Percentiles rank a stretch among this genome's conserved stretches.
These are phyloP conservation scores for Quercus variabilis DNA, from an alignment of 306 rosid species.

Conservation along the genomic window DNA sequence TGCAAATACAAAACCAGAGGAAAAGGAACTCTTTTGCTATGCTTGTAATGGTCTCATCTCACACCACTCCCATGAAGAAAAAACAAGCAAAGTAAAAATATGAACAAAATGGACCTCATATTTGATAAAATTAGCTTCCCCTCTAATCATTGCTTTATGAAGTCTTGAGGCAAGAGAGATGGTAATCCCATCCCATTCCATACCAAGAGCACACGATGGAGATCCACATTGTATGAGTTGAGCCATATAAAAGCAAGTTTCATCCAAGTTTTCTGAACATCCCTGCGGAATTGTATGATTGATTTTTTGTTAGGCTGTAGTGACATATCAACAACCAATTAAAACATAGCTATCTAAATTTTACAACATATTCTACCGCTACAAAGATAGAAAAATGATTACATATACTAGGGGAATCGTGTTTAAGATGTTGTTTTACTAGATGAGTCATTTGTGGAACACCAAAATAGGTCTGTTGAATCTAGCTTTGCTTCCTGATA, in stretches of 20 bases:
- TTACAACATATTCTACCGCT: background rate
- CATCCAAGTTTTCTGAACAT: constrained; percentile 1
- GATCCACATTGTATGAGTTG: background rate
- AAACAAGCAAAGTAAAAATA: background rate
- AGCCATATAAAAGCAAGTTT: background rate
- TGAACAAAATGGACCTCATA: background rate
- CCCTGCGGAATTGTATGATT: background rate
- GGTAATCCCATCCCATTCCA: background rate
- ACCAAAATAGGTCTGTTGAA: constrained; percentile 80
- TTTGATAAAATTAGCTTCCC: background rate
- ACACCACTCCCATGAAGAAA: background rate
- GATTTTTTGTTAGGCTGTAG: background rate
- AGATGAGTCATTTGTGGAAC: constrained; percentile 49
- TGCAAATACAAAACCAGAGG: background rate
- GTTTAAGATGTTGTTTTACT: background rate
- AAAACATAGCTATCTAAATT: background rate
- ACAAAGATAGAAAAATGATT: background rate
- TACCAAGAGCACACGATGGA: background rate
- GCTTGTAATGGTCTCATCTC: background rate
- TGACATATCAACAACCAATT: background rate
- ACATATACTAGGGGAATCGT: background rate
- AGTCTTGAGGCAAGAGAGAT: background rate
- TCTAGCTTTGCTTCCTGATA: constrained; percentile 59
- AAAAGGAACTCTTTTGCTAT: background rate
- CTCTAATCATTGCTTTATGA: background rate